Base-by-base conservation (phyloP, 2,329 filamentous ascomycete species). In the Huntiella moniliformis region DNA sequence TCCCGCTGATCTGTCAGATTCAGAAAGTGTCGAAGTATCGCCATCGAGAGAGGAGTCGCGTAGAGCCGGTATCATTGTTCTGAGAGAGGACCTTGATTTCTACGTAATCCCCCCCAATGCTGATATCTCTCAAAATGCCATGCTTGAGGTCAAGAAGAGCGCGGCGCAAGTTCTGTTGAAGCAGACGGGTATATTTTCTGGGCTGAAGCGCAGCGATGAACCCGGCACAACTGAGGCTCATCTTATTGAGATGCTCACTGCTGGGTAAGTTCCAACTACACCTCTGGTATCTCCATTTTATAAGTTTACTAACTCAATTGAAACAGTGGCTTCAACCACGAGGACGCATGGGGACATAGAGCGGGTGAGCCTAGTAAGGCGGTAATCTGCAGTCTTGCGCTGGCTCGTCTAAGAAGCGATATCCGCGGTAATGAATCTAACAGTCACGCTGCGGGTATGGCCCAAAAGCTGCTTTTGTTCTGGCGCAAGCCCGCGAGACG, bases 351-450 rank as follows among this genome's bases (percentile, higher is more conserved):
- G 91, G 91, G 91, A 32, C 88, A 98, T 61, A 82, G 91, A 49
- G 88, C 91, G n/a, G 83, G 85, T 47, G 91, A 98, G 62, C 91
- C 91, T 10, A 93, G 92, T 67, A 98, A 98, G 67, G 91, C 91
- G 15, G 91, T 98, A 50, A 91, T 98, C 55, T 98, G 91, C 71
- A 94, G 85, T 62, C 74, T 98, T 52, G 91, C 88, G 8, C 74
- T 98, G 47, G 91, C 91, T 33, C 79, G 91, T 53, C 73, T 98
- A 54, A 81, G 91, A 46, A 96, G 86, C 50, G 91, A 96, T 55
- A 86, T 93, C 56, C 78, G 85, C 46, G 84, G 87, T 54, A 79
- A 78, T 56, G 76, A 79, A 50, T 72, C 76, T 64, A 67, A 82
- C 44, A 77, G 72, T 53, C 86, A 79, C 58, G 82, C 85, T 0